Evolutionary conservation across 108 stramenopile species (phyloP).

Genomic region (Skeletonema potamos): DNA sequence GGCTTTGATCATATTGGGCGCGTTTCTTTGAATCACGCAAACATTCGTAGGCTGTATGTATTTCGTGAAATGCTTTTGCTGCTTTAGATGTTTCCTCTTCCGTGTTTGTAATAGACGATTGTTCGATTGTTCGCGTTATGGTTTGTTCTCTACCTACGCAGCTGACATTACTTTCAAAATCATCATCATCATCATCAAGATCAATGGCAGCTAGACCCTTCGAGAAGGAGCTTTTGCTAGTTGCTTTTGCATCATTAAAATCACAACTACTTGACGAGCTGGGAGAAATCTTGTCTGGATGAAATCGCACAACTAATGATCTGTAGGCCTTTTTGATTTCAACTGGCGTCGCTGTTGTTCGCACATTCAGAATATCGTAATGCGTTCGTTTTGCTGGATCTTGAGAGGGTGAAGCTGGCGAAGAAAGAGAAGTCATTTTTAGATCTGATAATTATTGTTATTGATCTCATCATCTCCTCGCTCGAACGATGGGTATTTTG

Average conservation of each 20-base stretch:
- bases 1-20: conserved; percentile 54
- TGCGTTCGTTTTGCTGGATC: conserved; percentile 33
- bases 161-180: neutral
- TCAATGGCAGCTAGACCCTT: conserved; percentile 24
- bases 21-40: conserved; percentile 55
- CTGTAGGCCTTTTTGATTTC: conserved; percentile 81
- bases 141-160: neutral
- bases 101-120: conserved; percentile 1
- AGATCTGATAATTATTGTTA: too few relatives aligned
- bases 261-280: neutral
- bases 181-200: conserved; percentile 36
- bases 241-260: neutral
- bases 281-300: conserved; percentile 63
- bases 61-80: conserved; percentile 44
- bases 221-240: neutral
- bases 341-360: conserved; percentile 50
- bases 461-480: too few relatives aligned
- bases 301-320: conserved; percentile 49
- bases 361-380: conserved; percentile 79
- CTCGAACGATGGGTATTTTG: too few relatives aligned
- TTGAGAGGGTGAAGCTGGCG: neutral
- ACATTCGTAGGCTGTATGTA: conserved; percentile 72
- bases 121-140: neutral
- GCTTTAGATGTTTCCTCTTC: conserved; percentile 8
- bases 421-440: too few relatives aligned